Evolutionary conservation across 2,329 filamentous ascomycete genomes (phyloP).

Genomic region (Fusarium staphyleae): DNA sequence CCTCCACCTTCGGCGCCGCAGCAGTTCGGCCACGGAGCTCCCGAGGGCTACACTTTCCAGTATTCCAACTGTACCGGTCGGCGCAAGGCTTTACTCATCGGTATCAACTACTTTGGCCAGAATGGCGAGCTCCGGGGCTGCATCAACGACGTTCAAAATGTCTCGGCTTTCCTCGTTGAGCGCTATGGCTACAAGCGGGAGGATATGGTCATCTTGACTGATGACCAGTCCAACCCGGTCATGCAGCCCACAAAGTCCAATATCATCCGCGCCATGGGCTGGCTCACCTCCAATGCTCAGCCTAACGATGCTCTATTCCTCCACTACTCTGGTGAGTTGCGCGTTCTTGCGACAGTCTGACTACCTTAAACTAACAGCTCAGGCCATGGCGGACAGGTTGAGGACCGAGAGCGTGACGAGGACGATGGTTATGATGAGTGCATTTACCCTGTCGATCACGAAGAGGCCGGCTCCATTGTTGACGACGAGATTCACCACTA

Average conservation of each 20-base stretch:
- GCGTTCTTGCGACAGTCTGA: background rate
- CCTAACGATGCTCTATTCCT: slow-evolving; percentile 81
- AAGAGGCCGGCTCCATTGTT: slow-evolving; percentile 73
- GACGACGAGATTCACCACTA: slow-evolving; percentile 81
- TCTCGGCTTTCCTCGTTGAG: slow-evolving; percentile 73
- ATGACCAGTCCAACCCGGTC: slow-evolving; percentile 74
- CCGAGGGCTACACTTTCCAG: slow-evolving; percentile 73
- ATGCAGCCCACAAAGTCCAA: slow-evolving; percentile 78
- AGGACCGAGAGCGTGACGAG: slow-evolving; percentile 77
- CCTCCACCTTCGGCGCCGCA: slow-evolving; percentile 60
- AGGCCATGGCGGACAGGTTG: slow-evolving; percentile 79
- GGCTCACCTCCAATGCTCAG: slow-evolving; percentile 74
- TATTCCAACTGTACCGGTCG: slow-evolving; percentile 78
- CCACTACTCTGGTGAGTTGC: slow-evolving; percentile 70
- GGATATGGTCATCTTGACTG: slow-evolving; percentile 81
- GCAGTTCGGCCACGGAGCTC: slow-evolving; percentile 72
- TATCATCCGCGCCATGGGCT: slow-evolving; percentile 77
- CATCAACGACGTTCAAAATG: slow-evolving; percentile 83
- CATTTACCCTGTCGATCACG: slow-evolving; percentile 79
- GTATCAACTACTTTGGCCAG: slow-evolving; percentile 82
- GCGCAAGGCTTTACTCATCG: slow-evolving; percentile 77
- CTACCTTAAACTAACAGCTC: slow-evolving; percentile 16
- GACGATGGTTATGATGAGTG: slow-evolving; percentile 80
- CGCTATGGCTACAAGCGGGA: slow-evolving; percentile 75
- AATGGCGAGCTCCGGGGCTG: slow-evolving; percentile 75